Percentiles rank a stretch among this genome's conserved stretches.
phyloP scores from a whole-genome alignment of 208 protist species.

The Wallacemonas sp. region DNA sequence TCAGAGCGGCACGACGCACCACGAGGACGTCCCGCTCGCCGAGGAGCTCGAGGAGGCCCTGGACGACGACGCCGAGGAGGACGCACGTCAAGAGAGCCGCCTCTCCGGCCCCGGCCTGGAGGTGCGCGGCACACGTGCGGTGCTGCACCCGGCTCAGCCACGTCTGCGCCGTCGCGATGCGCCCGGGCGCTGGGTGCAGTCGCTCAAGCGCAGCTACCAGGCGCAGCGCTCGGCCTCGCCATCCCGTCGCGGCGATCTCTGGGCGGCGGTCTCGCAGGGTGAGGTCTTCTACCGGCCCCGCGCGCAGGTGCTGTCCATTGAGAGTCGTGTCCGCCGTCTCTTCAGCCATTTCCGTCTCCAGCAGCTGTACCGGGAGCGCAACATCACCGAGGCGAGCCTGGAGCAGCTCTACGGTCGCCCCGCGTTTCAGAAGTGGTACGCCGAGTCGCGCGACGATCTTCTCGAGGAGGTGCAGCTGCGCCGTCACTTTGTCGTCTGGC shows the following conservation, averaged over 20 bases:
- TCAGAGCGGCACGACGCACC: slow-evolving; percentile 5
- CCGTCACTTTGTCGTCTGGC: slow-evolving; percentile 32
- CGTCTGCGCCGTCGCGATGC: slow-evolving; percentile 11
- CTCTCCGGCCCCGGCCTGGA: neutral
- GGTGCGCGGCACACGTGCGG: slow-evolving; percentile 3
- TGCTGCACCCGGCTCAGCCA: slow-evolving; percentile 3
- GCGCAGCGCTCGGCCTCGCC: neutral
- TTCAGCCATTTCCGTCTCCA: slow-evolving; percentile 20
- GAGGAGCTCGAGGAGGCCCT: slow-evolving; percentile 14
- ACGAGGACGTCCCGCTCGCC: slow-evolving; percentile 3
- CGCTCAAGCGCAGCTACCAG: slow-evolving; percentile 7
- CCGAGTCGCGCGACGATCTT: slow-evolving; percentile 39
- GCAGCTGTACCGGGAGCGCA: slow-evolving; percentile 21
- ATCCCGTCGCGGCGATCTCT: neutral
- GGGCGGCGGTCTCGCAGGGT: slow-evolving; percentile 16
- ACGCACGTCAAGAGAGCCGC: neutral
- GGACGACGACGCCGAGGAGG: slow-evolving; percentile 5
- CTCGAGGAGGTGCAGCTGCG: slow-evolving; percentile 42
- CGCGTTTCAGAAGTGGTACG: slow-evolving; percentile 64
- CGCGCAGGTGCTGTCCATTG: slow-evolving; percentile 9
- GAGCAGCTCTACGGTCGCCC: slow-evolving; percentile 48
- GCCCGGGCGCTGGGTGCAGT: neutral
- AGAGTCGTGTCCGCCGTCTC: slow-evolving; percentile 24
- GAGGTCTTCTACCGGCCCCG: slow-evolving; percentile 23
- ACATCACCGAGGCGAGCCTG: slow-evolving; percentile 36